phyloP scores from a whole-genome alignment of 169 alveolate genomes.

The Plasmodium cynomolgi region DNA sequence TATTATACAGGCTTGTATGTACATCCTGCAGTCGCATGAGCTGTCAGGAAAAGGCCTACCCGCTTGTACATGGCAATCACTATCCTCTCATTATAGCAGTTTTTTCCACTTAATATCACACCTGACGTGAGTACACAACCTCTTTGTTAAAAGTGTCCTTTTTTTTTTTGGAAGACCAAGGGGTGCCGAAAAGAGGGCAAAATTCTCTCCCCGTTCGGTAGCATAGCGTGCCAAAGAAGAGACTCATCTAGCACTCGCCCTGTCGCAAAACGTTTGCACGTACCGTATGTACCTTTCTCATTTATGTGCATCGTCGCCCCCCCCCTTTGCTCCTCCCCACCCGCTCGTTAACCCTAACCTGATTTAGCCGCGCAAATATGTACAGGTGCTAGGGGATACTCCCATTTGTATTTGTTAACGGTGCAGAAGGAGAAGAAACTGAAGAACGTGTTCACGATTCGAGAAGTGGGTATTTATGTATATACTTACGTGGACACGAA shows the following conservation, averaged over 20 bases:
- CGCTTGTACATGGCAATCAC: not conserved
- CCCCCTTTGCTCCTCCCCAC: not conserved
- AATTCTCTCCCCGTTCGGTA: not conserved
- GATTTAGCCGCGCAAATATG: not conserved
- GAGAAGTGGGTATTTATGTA: not conserved
- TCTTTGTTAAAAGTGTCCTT: not conserved
- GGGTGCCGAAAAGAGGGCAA: not conserved
- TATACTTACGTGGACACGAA: not conserved
- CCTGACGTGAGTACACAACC: not conserved
- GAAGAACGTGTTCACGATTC: not conserved
- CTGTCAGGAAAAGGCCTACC: not conserved
- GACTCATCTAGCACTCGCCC: not conserved
- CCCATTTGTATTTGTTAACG: not conserved
- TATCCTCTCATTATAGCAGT: not conserved
- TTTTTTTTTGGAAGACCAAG: not conserved
- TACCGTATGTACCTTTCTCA: not conserved
- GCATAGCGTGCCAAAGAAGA: not conserved
- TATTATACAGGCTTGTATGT: not conserved
- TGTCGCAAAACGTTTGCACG: not conserved
- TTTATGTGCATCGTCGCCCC: not conserved
- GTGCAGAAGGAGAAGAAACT: not conserved
- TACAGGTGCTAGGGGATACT: not conserved
- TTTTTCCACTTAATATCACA: not conserved
- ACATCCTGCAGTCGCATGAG: not conserved
- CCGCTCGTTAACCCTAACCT: not conserved